Evolutionary conservation across 768 basidiomycete genomes (phyloP), one percentile per base, ranked within the genome.

Genomic region (Coprinellus aureogranulatus): DNA sequence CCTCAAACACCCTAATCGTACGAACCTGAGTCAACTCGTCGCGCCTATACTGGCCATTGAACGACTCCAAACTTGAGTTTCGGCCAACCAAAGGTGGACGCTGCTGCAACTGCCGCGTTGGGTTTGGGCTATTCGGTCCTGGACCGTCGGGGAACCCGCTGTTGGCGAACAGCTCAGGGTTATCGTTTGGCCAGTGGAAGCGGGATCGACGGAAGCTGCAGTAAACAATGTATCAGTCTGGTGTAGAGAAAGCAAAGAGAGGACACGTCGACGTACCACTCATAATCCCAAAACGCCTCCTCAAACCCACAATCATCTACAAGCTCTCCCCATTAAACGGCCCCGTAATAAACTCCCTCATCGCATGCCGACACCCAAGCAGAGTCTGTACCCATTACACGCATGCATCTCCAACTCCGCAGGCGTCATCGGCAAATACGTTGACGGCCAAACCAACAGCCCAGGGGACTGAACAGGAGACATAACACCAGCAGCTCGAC

Each of bases 331-430:
- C 78, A 6, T 73, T 66, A 59, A 75, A 68, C 46, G 80, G 79
- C 8, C 65, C 62, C 6, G 65, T 62, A n/a, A 87, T 64, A 64
- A 73, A 85, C 45, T 82, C 81, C 5, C 61, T 65, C 10, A 91
- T 71, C 3, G 88, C 86, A 34, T 75, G 74, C 64, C 83, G 82
- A 65, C 83, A 87, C 28, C 82, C 82, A 25, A 91, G 72, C 2
- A 91, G 67, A 5, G 78, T 77, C 65, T 90, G 86, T 49, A 89
- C 70, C 64, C 85, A 78, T 84, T 87, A 71, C 84, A 86, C n/a
- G 83, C 78, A 63, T 89, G 86, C 84, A 88, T 84, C 72, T 90
- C 89, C 31, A 90, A 73, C 65, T 88, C 88, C 2, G 68, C 65
- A 23, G 87, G 77, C 0, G 76, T 55, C 62, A 87, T 72, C 1